Evolutionary conservation across 805 yeast genomes (phyloP), one percentile per base, ranked within the genome.

Genomic region (Kazachstania kunashirensis): DNA sequence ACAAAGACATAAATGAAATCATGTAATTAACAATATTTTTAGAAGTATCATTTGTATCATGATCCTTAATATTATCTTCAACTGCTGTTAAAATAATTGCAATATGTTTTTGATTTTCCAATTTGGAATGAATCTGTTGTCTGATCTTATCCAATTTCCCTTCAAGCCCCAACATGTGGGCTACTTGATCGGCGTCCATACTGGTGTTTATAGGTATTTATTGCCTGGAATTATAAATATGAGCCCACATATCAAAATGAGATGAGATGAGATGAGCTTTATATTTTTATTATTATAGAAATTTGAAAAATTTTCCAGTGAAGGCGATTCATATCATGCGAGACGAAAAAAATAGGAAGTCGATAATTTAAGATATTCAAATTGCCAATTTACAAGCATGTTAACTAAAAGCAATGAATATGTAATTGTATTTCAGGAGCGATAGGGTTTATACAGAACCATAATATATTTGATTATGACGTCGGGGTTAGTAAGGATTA

Each of bases 51-150:
- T 59, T 58, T 2, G 42, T 39, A 9, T 52, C 53, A 47, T 79
- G 83, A 45, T 77, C 85, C 30, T 70, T 67, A 30, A 92, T 70
- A 48, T 84, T 84, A 48, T 84, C 95, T 56, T 92, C 99, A 33
- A 92, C 88, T 3, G 96, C 95, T 16, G 80, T 71, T 33, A 92
- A 68, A 39, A 89, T 78, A 19, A 84, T 62, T 7, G 96, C 95
- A 44, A 84, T 67, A 53, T 81, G 85, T 52, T 80, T 82, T 62
- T 86, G 96, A 58, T 86, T 84, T 17, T 80, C 85, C 34, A 88
- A 64, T 55, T 84, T 85, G n/a, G 95, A 84, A 43, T 62, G 70
- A 49, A 71, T 62, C 52, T 86, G 96, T 4, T 66, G 48, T 56
- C 95, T 73, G 46, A 88, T 76, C 53, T 75, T 75, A 40, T 73